Percentiles rank a stretch among this genome's conserved stretches.
Evolutionary conservation across 768 basidiomycete genomes (phyloP).

Genomic region (Lactifluus volemus): DNA sequence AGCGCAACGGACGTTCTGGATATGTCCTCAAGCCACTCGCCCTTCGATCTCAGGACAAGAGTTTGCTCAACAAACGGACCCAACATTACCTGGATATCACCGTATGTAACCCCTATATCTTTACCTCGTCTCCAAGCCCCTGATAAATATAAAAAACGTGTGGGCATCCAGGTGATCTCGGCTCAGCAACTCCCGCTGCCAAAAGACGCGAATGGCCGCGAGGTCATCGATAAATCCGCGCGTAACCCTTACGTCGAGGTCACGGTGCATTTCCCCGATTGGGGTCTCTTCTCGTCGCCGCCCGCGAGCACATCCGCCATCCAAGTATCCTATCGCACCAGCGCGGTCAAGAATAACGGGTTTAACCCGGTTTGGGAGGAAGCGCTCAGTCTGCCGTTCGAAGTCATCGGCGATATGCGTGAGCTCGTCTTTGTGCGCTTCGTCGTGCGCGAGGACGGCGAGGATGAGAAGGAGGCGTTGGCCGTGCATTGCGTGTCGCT

Average conservation of each 20-base stretch:
- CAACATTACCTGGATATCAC: constrained; percentile 58
- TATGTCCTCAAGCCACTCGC: constrained; percentile 86
- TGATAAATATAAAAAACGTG: neutral
- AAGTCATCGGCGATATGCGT: constrained; percentile 64
- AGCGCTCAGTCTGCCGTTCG: constrained; percentile 59
- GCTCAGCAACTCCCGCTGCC: constrained; percentile 83
- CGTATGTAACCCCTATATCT: constrained; percentile 28
- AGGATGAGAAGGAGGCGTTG: constrained; percentile 53
- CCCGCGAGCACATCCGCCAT: constrained; percentile 31
- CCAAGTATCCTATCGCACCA: constrained; percentile 48
- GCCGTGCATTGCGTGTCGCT: constrained; percentile 69
- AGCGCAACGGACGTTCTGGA: constrained; percentile 77
- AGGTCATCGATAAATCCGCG: constrained; percentile 48
- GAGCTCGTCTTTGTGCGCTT: constrained; percentile 83
- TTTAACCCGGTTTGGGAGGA: constrained; percentile 92
- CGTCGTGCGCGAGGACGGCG: constrained; percentile 57
- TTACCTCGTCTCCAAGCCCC: neutral
- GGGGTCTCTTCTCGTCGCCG: constrained; percentile 34
- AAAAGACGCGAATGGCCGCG: constrained; percentile 52
- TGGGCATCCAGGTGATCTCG: constrained; percentile 51
- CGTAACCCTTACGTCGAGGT: constrained; percentile 77
- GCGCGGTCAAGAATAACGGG: constrained; percentile 72
- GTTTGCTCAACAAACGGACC: constrained; percentile 42
- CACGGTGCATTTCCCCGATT: constrained; percentile 67
- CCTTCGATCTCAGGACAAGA: constrained; percentile 57